Base-by-base conservation (phyloP, 148 eudicot genomes). In the Suaeda aralocaspica region DNA sequence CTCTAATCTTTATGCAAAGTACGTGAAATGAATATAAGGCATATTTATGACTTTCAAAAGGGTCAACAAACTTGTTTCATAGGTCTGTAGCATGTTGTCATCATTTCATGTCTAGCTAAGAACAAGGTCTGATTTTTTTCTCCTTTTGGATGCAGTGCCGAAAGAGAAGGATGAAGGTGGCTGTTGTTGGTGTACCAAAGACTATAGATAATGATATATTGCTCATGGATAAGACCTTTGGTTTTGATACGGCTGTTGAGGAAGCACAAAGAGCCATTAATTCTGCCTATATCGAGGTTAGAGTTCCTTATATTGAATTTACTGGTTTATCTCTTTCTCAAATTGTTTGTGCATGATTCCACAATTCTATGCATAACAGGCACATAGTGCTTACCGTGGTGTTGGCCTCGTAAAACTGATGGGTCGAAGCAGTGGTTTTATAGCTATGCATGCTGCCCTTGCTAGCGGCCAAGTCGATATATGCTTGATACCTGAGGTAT, bases 401-500 rank as follows among this genome's bases (percentile, higher is more conserved):
- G 82, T 94, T 75, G 99, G 99, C 66, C 71, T 94, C 12, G 99
- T 94, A 66, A 94, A 94, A 77, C 78, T 94, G 87, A 94, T 94
- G 99, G 99, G 99, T 30, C 87, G 99, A 69, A 89, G 91, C 80
- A 94, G 99, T 83, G 99, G 99, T 49, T 94, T 84, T 69, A 94
- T 94, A 76, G 97, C 99, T 74, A 94, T 94, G 99, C 97, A 94
- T 70, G 99, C 99, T 72, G 78, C 99, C 41, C 93, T 94, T 78
- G 91, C 99, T 57, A 94, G 99, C 82, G 99, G 99, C 58, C 99
- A 94, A 81, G 90, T 94, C 65, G 99, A 94, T 81, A 82, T 94
- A 74, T 94, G 99, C 66, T 82, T 94, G 87, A 87, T 94, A 75
- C 99, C 99, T 14, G 99, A 94, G 97, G 99, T 94, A 84, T 42